Conservation (phyloP, 2,329 filamentous ascomycete species). For the Xylaria sp. region DNA sequence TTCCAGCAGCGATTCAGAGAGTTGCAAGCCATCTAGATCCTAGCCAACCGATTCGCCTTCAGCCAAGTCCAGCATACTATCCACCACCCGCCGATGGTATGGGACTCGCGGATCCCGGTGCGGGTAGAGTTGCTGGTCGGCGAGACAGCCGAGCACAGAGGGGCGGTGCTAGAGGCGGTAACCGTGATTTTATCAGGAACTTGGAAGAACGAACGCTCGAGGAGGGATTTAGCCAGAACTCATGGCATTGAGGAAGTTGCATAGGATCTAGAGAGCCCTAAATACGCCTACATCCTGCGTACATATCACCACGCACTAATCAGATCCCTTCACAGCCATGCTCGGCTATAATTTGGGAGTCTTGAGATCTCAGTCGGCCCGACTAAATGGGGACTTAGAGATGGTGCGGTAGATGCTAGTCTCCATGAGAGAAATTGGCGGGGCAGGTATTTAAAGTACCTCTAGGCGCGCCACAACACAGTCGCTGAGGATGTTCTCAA, state of each 20-base stretch:
- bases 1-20: constrained; percentile 90
- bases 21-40: constrained; percentile 97
- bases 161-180: constrained; percentile 64
- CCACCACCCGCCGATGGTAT: constrained; percentile 90
- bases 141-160: constrained; percentile 79
- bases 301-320: constrained; percentile 24
- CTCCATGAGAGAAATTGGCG: constrained; percentile 7
- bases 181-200: constrained; percentile 93
- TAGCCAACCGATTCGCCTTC: constrained; percentile 90
- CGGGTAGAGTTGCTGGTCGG: constrained; percentile 69
- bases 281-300: constrained; percentile 24
- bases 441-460: constrained; percentile 29
- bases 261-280: constrained; percentile 23
- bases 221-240: constrained; percentile 79
- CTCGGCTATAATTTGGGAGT: constrained; percentile 28
- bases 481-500: constrained; percentile 15
- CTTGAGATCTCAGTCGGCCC: constrained; percentile 4
- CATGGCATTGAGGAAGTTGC: constrained; percentile 71
- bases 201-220: constrained; percentile 94
- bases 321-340: constrained; percentile 26
- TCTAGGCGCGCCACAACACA: constrained; percentile 17
- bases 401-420: neutral
- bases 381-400: constrained; percentile 9
- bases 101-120: constrained; percentile 69
- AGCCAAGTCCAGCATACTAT: constrained; percentile 97